Percentiles rank a stretch among this genome's conserved stretches.
phyloP scores from a whole-genome alignment of 306 rosid genomes.

The Cicer cuneatum region DNA sequence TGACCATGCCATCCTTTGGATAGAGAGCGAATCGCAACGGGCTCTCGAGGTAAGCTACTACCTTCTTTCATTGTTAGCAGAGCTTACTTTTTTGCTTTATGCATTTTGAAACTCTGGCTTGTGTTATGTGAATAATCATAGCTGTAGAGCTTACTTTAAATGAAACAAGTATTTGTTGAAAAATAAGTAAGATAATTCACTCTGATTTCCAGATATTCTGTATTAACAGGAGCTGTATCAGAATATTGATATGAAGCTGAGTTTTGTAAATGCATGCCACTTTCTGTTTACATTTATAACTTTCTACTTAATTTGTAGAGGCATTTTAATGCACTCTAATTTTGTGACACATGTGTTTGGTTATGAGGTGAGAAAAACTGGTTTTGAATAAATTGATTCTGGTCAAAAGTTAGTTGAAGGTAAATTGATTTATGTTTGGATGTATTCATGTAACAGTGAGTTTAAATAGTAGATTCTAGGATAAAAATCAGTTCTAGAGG shows the following conservation, averaged over 20 bases:
- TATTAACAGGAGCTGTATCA: not conserved
- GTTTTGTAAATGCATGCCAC: not conserved
- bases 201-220: not conserved
- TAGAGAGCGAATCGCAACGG: constrained; percentile 82
- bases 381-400: too few relatives aligned
- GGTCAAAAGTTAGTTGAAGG: too few relatives aligned
- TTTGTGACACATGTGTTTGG: not conserved
- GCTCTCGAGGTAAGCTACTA: constrained; percentile 76
- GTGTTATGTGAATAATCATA: not conserved
- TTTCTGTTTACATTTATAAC: not conserved
- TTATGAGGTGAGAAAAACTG: too few relatives aligned
- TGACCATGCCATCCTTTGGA: constrained; percentile 92
- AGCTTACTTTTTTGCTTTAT: not conserved
- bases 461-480: too few relatives aligned
- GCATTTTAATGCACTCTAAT: constrained; percentile 21
- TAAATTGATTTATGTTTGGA: too few relatives aligned
- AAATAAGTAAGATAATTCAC: not conserved
- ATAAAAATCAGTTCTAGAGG: too few relatives aligned
- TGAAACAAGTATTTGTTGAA: not conserved
- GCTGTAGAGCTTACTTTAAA: too few relatives aligned
- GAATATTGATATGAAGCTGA: not conserved
- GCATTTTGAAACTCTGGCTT: constrained; percentile 9
- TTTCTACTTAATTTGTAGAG: not conserved
- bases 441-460: too few relatives aligned
- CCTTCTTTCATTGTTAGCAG: constrained; percentile 36